These are phyloP conservation scores for Stagonosporopsis cucurbitacearum DNA, from an alignment of 2,329 filamentous ascomycete genomes.

Conservation along the genomic window DNA sequence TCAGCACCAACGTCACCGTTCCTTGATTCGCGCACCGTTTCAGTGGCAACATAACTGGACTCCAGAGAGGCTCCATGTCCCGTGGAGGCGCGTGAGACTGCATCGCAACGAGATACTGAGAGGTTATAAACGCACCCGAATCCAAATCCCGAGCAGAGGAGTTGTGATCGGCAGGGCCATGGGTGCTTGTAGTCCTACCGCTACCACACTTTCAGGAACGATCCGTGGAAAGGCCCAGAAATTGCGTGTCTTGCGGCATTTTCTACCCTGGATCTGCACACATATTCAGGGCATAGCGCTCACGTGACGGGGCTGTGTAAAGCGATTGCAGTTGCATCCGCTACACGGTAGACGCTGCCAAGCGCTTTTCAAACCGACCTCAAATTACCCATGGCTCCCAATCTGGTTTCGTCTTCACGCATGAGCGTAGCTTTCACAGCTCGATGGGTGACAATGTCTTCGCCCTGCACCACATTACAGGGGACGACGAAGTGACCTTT, in stretches of 20 bases:
- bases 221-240: conserved; percentile 12
- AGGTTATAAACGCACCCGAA: neutral
- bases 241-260: conserved; percentile 18
- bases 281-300: conserved; percentile 15
- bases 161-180: conserved; percentile 6
- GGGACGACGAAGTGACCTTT: conserved; percentile 21
- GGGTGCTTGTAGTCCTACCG: neutral
- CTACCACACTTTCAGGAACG: conserved; percentile 6
- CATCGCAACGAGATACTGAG: neutral
- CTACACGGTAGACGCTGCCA: conserved; percentile 22
- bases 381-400: conserved; percentile 24
- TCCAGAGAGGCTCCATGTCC: neutral
- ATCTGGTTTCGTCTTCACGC: conserved; percentile 9
- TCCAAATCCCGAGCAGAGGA: neutral
- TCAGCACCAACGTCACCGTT: conserved; percentile 9
- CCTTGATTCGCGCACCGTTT: neutral
- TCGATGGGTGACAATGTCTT: conserved; percentile 34
- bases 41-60: neutral
- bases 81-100: neutral
- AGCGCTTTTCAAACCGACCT: conserved; percentile 15
- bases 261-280: conserved; percentile 18
- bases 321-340: conserved; percentile 17
- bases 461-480: conserved; percentile 26
- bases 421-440: conserved; percentile 12
- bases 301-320: conserved; percentile 24